phyloP scores from a whole-genome alignment of 208 protist genomes.

The Wallacemonas sp. region DNA sequence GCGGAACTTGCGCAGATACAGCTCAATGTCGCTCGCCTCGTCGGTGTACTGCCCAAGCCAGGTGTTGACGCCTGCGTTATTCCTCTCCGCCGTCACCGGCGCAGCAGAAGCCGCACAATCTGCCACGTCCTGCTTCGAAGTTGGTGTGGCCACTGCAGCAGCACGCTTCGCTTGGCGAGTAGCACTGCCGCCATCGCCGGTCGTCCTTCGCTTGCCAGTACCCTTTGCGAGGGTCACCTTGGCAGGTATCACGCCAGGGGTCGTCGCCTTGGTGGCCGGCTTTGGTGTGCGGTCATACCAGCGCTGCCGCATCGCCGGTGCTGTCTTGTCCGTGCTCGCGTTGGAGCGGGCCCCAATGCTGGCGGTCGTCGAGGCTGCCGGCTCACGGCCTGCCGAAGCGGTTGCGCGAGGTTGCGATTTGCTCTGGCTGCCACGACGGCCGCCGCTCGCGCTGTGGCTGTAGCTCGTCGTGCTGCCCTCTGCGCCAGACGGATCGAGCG shows the following conservation, averaged over 20 bases:
- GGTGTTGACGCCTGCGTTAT: not conserved
- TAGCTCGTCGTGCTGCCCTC: not conserved
- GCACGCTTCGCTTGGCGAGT: too few species aligned
- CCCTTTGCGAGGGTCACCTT: too few species aligned
- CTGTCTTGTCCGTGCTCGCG: not conserved
- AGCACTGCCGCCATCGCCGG: too few species aligned
- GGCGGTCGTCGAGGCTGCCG: not conserved
- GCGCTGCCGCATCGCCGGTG: slow-evolving; percentile 11
- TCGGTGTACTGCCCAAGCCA: slow-evolving; percentile 35
- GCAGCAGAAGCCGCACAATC: too few species aligned
- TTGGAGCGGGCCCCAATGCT: not conserved
- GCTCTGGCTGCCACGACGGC: slow-evolving; percentile 3
- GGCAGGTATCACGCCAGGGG: too few species aligned
- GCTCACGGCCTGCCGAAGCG: slow-evolving; percentile 2
- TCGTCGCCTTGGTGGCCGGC: slow-evolving; percentile 1
- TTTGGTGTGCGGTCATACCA: slow-evolving; percentile 14
- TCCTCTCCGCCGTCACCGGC: slow-evolving; percentile 10
- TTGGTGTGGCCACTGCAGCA: not conserved
- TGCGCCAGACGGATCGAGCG: not conserved
- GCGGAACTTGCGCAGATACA: slow-evolving; percentile 77
- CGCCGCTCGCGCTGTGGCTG: slow-evolving; percentile 3
- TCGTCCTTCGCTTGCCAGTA: too few species aligned
- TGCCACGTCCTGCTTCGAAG: too few species aligned
- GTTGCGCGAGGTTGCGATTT: not conserved
- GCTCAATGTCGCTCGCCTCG: slow-evolving; percentile 65